Base-by-base conservation (phyloP, 1,284 basidiomycete species). In the Tilletiaria anomala region DNA sequence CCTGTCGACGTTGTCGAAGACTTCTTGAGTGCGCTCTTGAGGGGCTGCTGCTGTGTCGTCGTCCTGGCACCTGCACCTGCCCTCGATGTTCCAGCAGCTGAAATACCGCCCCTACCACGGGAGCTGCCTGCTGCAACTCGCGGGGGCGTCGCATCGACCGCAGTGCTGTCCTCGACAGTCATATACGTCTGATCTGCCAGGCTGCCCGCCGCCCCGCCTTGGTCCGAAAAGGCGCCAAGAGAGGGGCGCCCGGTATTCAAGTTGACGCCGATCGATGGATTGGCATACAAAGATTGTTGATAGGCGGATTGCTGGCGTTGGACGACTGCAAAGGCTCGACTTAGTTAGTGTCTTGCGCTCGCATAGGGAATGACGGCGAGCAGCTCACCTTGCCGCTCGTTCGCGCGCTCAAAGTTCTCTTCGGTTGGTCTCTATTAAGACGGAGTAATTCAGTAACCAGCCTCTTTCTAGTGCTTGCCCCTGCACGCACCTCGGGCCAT, bases 401-500 rank as follows among this genome's bases (percentile, higher is more conserved):
- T 44, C 2, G 53, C 57, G 2, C 57, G 22, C 15, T 50, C 46
- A 43, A 61, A 61, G 35, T 53, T 57, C 31, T 63, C 58, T 26
- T 59, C 43, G 21, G 37, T 37, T 4, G 58, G 58, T 14, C 52
- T 54, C 37, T 43, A 19, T 8, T 6, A 6, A 14, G 37, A 38
- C 5, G 16, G 16, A 32, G 36, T n/a, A n/a, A n/a, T n/a, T n/a
- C n/a, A 22, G 18, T n/a, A 26, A 32, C 20, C 24, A 26, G 11
- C 17, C 16, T 11, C 16, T 6, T 19, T 5, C 16, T 5, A 22
- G 4, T 38, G 6, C 19, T 5, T 14, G 6, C 15, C 21, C 21
- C 12, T 10, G 12, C 31, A 59, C 75, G 45, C 54, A 81, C 84
- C 74, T 89, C 81, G 0, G 77, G 77, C 86, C 86, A 93, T 65